Evolutionary conservation across 257 asterid genomes (phyloP).

Genomic region (Ocimum tenuiflorum): DNA sequence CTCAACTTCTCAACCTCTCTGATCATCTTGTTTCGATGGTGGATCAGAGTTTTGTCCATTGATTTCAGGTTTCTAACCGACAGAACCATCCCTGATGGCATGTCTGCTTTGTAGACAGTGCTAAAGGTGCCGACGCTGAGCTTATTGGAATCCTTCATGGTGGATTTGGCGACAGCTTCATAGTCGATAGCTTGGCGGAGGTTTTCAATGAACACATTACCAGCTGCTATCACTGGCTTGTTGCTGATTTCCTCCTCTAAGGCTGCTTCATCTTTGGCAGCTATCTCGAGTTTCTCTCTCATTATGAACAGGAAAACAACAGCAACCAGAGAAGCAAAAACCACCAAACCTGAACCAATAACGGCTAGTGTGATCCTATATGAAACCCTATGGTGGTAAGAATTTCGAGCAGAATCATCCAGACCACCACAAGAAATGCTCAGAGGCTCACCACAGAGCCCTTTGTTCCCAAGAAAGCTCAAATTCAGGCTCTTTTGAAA

Average conservation of each 20-base stretch:
- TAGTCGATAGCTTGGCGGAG: conserved; percentile 84
- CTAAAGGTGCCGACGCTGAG: conserved; percentile 75
- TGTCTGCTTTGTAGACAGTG: conserved; percentile 73
- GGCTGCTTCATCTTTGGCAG: conserved; percentile 30
- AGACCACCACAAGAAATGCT: conserved; percentile 45
- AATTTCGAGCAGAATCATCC: conserved; percentile 27
- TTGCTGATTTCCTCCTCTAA: conserved; percentile 25
- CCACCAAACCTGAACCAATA: conserved; percentile 87
- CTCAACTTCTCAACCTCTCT: conserved; percentile 86
- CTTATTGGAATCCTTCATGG: conserved; percentile 61
- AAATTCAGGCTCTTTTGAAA: conserved; percentile 78
- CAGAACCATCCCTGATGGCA: conserved; percentile 87
- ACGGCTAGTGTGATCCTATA: conserved; percentile 70
- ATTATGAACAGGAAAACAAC: conserved; percentile 68
- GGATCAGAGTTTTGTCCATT: conserved; percentile 65
- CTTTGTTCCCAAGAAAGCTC: conserved; percentile 73
- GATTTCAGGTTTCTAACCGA: conserved; percentile 74
- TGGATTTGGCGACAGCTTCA: conserved; percentile 75
- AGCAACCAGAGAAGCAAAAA: conserved; percentile 60
- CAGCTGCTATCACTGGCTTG: conserved; percentile 58
- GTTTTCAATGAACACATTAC: conserved; percentile 37
- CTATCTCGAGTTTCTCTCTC: conserved; percentile 68
- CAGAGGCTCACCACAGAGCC: conserved; percentile 88
- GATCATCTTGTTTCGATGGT: conserved; percentile 75
- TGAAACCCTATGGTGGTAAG: conserved; percentile 76